phyloP scores from a whole-genome alignment of 495 filamentous ascomycete species.

The Platismatia glauca region DNA sequence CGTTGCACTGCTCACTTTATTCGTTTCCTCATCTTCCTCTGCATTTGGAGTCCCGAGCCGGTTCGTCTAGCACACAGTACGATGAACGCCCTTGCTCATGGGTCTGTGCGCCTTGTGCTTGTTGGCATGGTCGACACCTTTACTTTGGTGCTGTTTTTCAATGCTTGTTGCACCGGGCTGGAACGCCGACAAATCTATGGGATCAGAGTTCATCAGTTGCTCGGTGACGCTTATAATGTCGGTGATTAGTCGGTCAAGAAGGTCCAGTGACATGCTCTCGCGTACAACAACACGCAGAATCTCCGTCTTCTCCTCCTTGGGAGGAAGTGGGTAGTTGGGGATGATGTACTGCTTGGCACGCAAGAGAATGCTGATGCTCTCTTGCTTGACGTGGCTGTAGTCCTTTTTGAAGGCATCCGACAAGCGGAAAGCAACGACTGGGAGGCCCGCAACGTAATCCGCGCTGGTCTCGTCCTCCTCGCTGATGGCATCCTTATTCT shows the following conservation, averaged over 20 bases:
- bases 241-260: slow-evolving; percentile 52
- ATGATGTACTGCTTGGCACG: slow-evolving; percentile 67
- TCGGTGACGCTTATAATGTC: slow-evolving; percentile 50
- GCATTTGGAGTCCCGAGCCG: background rate
- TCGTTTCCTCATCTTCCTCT: background rate
- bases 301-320: slow-evolving; percentile 52
- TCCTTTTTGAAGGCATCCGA: slow-evolving; percentile 52
- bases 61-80: slow-evolving; percentile 43
- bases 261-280: slow-evolving; percentile 59
- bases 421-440: slow-evolving; percentile 63
- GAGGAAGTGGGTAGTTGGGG: slow-evolving; percentile 65
- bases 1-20: background rate
- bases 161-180: slow-evolving; percentile 30
- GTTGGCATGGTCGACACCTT: slow-evolving; percentile 27
- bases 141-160: slow-evolving; percentile 33
- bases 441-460: slow-evolving; percentile 58
- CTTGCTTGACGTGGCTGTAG: slow-evolving; percentile 59
- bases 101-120: slow-evolving; percentile 34
- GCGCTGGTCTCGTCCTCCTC: slow-evolving; percentile 43
- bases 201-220: slow-evolving; percentile 44
- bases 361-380: slow-evolving; percentile 53
- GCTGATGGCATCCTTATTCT: slow-evolving; percentile 34
- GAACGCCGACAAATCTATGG: slow-evolving; percentile 33
- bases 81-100: slow-evolving; percentile 51
- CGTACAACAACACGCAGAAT: slow-evolving; percentile 62